These are phyloP conservation scores for Sphaceloma murrayae DNA, from an alignment of 2,329 filamentous ascomycete genomes.

Conservation along the genomic window DNA sequence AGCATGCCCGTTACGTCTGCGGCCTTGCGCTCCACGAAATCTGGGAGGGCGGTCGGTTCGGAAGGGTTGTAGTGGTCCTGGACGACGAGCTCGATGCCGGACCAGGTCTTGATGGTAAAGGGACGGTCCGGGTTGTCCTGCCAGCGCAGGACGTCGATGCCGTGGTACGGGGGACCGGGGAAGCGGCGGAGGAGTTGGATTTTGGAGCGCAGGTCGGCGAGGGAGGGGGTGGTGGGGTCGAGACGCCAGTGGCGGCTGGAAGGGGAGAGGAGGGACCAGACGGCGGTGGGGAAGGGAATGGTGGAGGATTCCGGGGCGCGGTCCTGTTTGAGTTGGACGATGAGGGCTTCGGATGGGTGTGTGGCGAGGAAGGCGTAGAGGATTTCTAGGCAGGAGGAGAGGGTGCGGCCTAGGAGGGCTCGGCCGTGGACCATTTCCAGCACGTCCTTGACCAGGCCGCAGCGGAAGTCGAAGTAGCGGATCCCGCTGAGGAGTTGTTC, in stretches of 20 bases:
- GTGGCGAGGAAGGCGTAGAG: slow-evolving; percentile 27
- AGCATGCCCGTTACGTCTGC: slow-evolving; percentile 33
- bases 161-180: slow-evolving; percentile 19
- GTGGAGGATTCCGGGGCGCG: slow-evolving; percentile 26
- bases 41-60: slow-evolving; percentile 30
- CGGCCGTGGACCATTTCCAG: slow-evolving; percentile 31
- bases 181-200: slow-evolving; percentile 33
- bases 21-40: slow-evolving; percentile 35
- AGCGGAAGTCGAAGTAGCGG: slow-evolving; percentile 31
- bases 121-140: slow-evolving; percentile 28
- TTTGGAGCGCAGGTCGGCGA: slow-evolving; percentile 28
- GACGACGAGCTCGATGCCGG: slow-evolving; percentile 32
- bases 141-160: slow-evolving; percentile 30
- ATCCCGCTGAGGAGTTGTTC: slow-evolving; percentile 29
- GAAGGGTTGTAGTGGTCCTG: slow-evolving; percentile 42
- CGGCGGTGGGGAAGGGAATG: slow-evolving; percentile 32
- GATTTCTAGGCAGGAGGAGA: slow-evolving; percentile 23
- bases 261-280: slow-evolving; percentile 24
- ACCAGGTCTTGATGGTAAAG: slow-evolving; percentile 32
- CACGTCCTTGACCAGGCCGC: slow-evolving; percentile 26
- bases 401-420: slow-evolving; percentile 25
- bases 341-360: slow-evolving; percentile 26
- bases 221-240: slow-evolving; percentile 26
- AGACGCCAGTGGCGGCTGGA: slow-evolving; percentile 28
- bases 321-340: slow-evolving; percentile 31